Percentiles rank a stretch among this genome's conserved stretches.
These are phyloP conservation scores for Pseudopyrenochaeta lycopersici DNA, from an alignment of 2,329 filamentous ascomycete species.

Conservation along the genomic window DNA sequence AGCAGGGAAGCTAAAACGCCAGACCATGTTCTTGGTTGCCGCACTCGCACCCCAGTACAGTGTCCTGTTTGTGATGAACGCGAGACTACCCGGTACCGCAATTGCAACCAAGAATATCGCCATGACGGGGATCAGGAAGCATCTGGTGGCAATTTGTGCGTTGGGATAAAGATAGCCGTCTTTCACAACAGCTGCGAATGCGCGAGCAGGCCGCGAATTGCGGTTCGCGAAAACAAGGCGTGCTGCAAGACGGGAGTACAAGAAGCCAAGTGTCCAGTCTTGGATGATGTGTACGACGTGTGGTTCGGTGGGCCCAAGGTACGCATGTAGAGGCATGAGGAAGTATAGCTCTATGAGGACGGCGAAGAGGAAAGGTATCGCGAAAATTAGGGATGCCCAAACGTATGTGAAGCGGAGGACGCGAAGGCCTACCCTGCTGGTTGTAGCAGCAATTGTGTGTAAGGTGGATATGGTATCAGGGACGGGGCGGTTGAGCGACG, in stretches of 20 bases:
- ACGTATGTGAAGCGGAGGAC: conserved; percentile 73
- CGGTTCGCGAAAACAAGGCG: conserved; percentile 74
- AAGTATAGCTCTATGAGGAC: conserved; percentile 87
- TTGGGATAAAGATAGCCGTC: conserved; percentile 80
- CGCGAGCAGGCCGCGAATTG: conserved; percentile 75
- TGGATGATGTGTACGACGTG: conserved; percentile 90
- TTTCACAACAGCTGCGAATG: conserved; percentile 76
- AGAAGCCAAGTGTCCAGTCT: conserved; percentile 89
- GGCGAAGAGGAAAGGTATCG: conserved; percentile 83
- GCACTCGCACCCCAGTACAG: conserved; percentile 54
- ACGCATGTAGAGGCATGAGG: conserved; percentile 85
- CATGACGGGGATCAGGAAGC: conserved; percentile 80
- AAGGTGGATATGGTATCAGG: conserved; percentile 43
- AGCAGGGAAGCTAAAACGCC: conserved; percentile 78
- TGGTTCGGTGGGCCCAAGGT: conserved; percentile 57
- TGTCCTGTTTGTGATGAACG: conserved; percentile 59
- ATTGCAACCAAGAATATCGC: conserved; percentile 71
- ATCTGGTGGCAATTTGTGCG: conserved; percentile 79
- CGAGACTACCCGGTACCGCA: conserved; percentile 69
- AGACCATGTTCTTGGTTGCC: conserved; percentile 60
- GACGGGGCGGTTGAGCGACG: conserved; percentile 33
- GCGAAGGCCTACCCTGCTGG: conserved; percentile 43
- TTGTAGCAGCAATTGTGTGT: conserved; percentile 32
- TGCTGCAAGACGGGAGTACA: conserved; percentile 84
- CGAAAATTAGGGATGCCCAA: conserved; percentile 75